A percentile compares a stretch with the other conserved stretches of the same genome.
Conservation (phyloP, 495 filamentous ascomycete genomes). For the Aspergillus conjunctus region DNA sequence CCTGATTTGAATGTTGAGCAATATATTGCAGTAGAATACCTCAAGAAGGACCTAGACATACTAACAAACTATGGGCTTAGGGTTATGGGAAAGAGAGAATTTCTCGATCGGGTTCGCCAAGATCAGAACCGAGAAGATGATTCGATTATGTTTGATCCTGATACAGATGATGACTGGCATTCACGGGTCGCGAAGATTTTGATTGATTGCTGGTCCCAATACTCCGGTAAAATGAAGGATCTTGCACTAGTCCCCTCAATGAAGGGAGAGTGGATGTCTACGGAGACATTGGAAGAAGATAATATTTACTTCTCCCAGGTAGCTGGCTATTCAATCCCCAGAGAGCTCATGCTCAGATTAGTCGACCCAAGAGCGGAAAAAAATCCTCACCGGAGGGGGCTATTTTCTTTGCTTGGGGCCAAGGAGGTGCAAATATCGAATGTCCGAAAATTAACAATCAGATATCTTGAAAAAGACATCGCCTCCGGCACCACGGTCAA, state of each 20-base stretch:
- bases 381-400: conserved; percentile 21
- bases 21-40: conserved; percentile 25
- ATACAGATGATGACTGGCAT: conserved; percentile 27
- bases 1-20: conserved; percentile 21
- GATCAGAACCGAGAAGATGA: conserved; percentile 17
- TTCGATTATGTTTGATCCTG: conserved; percentile 10
- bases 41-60: conserved; percentile 13
- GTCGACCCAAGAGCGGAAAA: conserved; percentile 23
- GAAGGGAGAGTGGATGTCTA: conserved; percentile 20
- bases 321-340: conserved; percentile 27
- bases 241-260: conserved; percentile 20
- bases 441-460: not conserved
- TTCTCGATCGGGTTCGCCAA: conserved; percentile 15
- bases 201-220: not conserved
- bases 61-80: conserved; percentile 19
- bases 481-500: conserved; percentile 3
- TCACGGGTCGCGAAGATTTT: conserved; percentile 25
- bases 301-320: conserved; percentile 27
- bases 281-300: not conserved
- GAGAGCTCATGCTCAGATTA: conserved; percentile 16
- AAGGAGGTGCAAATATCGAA: not conserved
- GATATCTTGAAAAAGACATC: not conserved
- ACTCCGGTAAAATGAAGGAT: not conserved
- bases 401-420: conserved; percentile 34
- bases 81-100: not conserved